Conservation (phyloP, 768 basidiomycete species). For the Butyriboletus loyo region DNA sequence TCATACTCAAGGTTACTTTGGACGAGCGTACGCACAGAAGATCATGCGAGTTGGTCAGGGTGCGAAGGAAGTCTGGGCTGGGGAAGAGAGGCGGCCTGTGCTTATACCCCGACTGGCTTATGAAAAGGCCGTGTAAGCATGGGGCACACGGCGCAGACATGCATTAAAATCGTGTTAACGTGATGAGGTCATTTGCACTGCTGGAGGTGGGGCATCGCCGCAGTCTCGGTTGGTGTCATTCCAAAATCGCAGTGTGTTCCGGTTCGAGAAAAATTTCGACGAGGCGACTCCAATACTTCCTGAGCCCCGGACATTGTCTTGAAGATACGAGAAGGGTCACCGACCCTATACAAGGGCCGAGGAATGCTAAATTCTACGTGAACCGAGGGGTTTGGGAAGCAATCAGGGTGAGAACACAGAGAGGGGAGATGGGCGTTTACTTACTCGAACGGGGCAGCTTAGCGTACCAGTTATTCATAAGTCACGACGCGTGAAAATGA, state of each 20-base stretch:
- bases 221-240: constrained; percentile 14
- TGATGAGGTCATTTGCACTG: constrained; percentile 28
- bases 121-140: constrained; percentile 22
- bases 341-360: constrained; percentile 2
- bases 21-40: constrained; percentile 22
- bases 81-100: neutral
- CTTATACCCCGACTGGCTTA: constrained; percentile 24
- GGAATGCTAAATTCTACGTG: neutral
- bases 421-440: neutral
- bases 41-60: constrained; percentile 24
- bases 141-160: constrained; percentile 23
- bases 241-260: constrained; percentile 1
- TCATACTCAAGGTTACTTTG: neutral
- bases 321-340: neutral
- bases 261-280: constrained; percentile 7
- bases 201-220: constrained; percentile 18
- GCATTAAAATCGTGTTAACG: constrained; percentile 32
- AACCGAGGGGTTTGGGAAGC: constrained; percentile 3
- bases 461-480: constrained; percentile 2
- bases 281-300: neutral
- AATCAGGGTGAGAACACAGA: neutral
- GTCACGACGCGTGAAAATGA: constrained; percentile 1
- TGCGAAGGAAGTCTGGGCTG: constrained; percentile 1
- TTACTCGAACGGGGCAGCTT: constrained; percentile 7
- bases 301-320: neutral